Evolutionary conservation across 768 basidiomycete genomes (phyloP).

Genomic region (Collybia mongolica): DNA sequence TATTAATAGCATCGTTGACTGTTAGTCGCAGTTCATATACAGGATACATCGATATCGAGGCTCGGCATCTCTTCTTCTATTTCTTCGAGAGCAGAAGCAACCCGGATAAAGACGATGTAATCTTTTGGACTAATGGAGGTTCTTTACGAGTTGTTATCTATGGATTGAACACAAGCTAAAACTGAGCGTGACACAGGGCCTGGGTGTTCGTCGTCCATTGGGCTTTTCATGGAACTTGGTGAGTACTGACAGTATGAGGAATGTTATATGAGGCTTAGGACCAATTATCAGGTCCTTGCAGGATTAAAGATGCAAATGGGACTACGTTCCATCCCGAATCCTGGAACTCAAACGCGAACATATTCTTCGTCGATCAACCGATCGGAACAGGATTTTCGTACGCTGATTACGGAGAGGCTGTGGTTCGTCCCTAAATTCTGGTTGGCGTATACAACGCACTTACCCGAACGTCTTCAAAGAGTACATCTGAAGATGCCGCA

Average conservation of each 20-base stretch:
- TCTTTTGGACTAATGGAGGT: conserved; percentile 57
- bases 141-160: not conserved
- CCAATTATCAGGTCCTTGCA: conserved; percentile 60
- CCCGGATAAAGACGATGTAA: conserved; percentile 59
- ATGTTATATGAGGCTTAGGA: not conserved
- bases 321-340: conserved; percentile 56
- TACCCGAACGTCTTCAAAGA: conserved; percentile 26
- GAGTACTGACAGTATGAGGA: conserved; percentile 27
- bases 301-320: conserved; percentile 48
- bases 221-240: conserved; percentile 74
- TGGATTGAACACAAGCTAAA: not conserved
- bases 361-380: conserved; percentile 65
- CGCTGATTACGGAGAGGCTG: conserved; percentile 60
- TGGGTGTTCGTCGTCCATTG: conserved; percentile 27
- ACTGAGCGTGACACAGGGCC: conserved; percentile 26
- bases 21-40: not conserved
- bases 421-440: conserved; percentile 34
- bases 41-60: conserved; percentile 23
- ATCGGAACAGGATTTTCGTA: conserved; percentile 63
- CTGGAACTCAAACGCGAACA: conserved; percentile 68
- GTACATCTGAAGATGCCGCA: conserved; percentile 66
- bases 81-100: conserved; percentile 72
- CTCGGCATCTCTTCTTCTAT: conserved; percentile 70
- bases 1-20: not conserved
- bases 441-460: too few species aligned